These are phyloP conservation scores for Trametes versicolor DNA, from an alignment of 1,284 basidiomycete genomes.

Conservation along the genomic window DNA sequence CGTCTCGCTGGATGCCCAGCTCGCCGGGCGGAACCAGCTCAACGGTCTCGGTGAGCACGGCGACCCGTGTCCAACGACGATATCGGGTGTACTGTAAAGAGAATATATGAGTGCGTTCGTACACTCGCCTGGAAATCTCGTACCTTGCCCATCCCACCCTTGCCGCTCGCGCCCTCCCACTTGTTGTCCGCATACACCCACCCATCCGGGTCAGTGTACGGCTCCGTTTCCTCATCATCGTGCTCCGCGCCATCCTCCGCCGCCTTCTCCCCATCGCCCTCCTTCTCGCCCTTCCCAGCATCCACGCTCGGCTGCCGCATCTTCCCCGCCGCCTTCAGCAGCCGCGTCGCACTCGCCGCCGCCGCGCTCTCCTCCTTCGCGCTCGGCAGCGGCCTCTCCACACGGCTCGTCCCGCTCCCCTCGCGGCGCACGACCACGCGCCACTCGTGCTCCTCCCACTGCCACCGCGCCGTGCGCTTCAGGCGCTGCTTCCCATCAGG, in stretches of 20 bases:
- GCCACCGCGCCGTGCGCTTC: constrained; percentile 82
- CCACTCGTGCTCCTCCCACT: constrained; percentile 92
- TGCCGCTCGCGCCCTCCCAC: constrained; percentile 85
- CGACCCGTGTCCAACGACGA: constrained; percentile 86
- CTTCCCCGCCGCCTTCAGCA: constrained; percentile 58
- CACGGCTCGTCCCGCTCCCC: constrained; percentile 55
- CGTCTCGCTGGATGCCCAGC: constrained; percentile 38
- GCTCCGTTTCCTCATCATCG: constrained; percentile 49
- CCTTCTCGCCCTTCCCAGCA: constrained; percentile 38
- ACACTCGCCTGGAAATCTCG: constrained; percentile 24
- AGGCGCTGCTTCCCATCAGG: constrained; percentile 59
- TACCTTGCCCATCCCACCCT: constrained; percentile 88
- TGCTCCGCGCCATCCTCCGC: constrained; percentile 35
- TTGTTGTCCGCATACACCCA: constrained; percentile 98
- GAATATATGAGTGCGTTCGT: background rate
- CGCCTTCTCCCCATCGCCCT: constrained; percentile 23
- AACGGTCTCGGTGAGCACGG: constrained; percentile 78
- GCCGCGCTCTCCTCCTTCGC: constrained; percentile 57
- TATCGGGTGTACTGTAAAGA: constrained; percentile 78
- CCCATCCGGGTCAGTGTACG: constrained; percentile 85
- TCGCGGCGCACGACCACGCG: constrained; percentile 73
- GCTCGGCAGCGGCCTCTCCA: constrained; percentile 67
- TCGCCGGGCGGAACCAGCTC: constrained; percentile 59
- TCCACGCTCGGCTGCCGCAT: constrained; percentile 52
- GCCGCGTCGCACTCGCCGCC: constrained; percentile 47